Evolutionary conservation across 2,329 filamentous ascomycete species (phyloP).

Genomic region (Colletotrichum tabaci): DNA sequence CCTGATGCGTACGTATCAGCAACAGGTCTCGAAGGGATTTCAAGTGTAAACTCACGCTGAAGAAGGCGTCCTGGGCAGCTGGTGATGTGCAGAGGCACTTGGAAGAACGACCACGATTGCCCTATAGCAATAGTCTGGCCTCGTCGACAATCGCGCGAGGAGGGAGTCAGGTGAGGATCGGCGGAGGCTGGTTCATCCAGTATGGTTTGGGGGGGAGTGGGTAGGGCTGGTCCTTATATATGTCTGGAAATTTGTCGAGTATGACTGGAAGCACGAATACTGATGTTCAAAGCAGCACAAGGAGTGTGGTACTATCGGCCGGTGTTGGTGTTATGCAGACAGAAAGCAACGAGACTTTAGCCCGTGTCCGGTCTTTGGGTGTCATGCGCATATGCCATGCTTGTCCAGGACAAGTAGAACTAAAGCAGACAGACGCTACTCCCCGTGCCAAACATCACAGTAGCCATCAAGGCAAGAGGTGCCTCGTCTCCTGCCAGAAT

Average conservation of each 20-base stretch:
- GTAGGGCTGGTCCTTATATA: slow-evolving; percentile 17
- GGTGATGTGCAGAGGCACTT: background rate
- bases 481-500: background rate
- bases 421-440: background rate
- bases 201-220: background rate
- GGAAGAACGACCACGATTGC: background rate
- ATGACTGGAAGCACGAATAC: background rate
- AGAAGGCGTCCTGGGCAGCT: background rate
- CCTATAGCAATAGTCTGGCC: background rate
- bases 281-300: background rate
- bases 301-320: background rate
- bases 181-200: slow-evolving; percentile 13
- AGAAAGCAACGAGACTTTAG: background rate
- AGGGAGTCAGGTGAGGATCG: background rate
- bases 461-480: background rate
- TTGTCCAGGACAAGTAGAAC: background rate
- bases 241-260: background rate
- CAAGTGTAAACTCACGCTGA: background rate
- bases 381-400: background rate
- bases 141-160: background rate
- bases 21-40: background rate
- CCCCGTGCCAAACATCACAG: background rate
- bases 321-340: background rate
- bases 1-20: background rate
- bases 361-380: background rate